A percentile compares a stretch with the other conserved stretches of the same genome.
phyloP scores from a whole-genome alignment of 495 filamentous ascomycete genomes.

The Penicillium salamii region DNA sequence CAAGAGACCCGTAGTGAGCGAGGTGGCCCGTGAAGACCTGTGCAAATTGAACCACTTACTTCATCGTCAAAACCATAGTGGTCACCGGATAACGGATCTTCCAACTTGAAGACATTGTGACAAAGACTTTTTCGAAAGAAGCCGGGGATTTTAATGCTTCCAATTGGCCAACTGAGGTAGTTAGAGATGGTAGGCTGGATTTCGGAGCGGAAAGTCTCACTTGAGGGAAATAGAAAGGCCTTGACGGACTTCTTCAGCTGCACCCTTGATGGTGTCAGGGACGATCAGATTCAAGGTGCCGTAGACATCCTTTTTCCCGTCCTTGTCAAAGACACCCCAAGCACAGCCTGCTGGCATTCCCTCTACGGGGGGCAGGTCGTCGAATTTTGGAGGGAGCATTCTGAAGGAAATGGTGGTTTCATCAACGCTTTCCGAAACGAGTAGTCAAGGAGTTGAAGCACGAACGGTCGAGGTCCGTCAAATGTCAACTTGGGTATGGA shows the following conservation, averaged over 20 bases:
- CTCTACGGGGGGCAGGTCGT: conserved; percentile 55
- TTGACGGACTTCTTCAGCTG: conserved; percentile 48
- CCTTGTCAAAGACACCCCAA: conserved; percentile 64
- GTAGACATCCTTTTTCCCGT: conserved; percentile 55
- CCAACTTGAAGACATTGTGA: conserved; percentile 49
- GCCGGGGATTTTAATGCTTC: conserved; percentile 43
- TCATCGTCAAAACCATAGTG: conserved; percentile 43
- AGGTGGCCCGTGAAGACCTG: too few species aligned
- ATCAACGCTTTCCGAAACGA: background rate
- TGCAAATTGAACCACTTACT: conserved; percentile 15
- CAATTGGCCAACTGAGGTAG: conserved; percentile 34
- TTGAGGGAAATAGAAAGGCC: conserved; percentile 61
- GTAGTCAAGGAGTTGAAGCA: too few species aligned
- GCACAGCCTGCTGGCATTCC: conserved; percentile 62
- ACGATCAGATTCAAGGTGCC: conserved; percentile 61
- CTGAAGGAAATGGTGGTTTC: background rate
- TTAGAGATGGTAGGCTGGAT: background rate
- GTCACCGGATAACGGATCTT: conserved; percentile 19
- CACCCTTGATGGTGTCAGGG: conserved; percentile 49
- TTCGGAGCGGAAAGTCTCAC: conserved; percentile 25
- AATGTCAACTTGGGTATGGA: too few species aligned
- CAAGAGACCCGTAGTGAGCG: too few species aligned
- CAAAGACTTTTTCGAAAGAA: conserved; percentile 51
- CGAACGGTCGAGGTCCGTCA: too few species aligned
- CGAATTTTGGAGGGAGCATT: conserved; percentile 45